Conservation (phyloP, 805 yeast species). For the Zygosaccharomyces bailii region DNA sequence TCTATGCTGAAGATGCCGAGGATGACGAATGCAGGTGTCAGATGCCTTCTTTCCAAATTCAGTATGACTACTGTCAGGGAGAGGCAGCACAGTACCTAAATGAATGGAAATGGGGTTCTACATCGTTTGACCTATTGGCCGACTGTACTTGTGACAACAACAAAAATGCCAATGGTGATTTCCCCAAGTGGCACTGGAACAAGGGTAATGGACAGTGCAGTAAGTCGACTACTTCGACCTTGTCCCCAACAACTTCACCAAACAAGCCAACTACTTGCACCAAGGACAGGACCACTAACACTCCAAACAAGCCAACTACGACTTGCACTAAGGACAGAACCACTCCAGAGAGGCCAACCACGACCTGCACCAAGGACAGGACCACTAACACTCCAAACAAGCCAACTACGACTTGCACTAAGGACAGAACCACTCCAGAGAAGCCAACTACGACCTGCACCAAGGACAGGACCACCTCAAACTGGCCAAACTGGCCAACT, state of each 20-base stretch:
- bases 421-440: too few relatives aligned
- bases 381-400: too few relatives aligned
- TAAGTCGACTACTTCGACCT: background rate
- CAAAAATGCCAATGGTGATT: slow-evolving; percentile 29
- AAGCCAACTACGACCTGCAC: too few relatives aligned
- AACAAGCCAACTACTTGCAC: background rate
- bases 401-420: too few relatives aligned
- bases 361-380: too few relatives aligned
- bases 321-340: too few relatives aligned
- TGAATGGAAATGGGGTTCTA: slow-evolving; percentile 15
- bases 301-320: too few relatives aligned
- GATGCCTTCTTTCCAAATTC: slow-evolving; percentile 33
- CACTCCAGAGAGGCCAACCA: too few relatives aligned
- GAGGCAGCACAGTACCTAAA: slow-evolving; percentile 12
- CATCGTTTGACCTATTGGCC: slow-evolving; percentile 26
- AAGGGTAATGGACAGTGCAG: background rate
- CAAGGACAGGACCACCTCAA: too few relatives aligned
- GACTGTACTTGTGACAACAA: slow-evolving; percentile 31
- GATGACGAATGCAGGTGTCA: slow-evolving; percentile 15
- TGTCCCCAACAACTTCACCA: background rate
- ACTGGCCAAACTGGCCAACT: too few relatives aligned
- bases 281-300: too few relatives aligned
- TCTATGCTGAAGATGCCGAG: slow-evolving; percentile 21
- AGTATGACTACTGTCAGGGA: slow-evolving; percentile 34
- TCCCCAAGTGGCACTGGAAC: slow-evolving; percentile 29